Base-by-base conservation (phyloP, 495 filamentous ascomycete genomes). In the Penicillium verhagenii region DNA sequence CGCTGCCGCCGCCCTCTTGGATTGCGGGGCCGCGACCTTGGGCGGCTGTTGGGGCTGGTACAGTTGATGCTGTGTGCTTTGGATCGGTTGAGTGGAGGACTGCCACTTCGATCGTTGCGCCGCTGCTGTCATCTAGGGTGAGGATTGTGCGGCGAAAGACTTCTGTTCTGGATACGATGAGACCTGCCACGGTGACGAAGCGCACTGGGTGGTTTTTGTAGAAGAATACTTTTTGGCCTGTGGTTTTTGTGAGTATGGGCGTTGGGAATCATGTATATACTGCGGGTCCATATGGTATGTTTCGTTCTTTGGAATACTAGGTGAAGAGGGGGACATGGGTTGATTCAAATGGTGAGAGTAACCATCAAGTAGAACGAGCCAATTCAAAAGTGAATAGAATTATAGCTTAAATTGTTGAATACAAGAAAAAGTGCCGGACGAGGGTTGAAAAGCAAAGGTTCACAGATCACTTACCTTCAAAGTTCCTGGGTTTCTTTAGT, bases 171-270 rank as follows among this genome's bases (percentile, higher is more conserved):
- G 89, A 87, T 44, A 96, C 86, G 18, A 98, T 80, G 11, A 80
- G 24, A 11, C 93, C 94, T 20, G 87, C 79, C 16, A 97, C 60
- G 57, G 86, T 83, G 37, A 94, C 83, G 82, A 85, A 96, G 78
- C 85, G 86, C 54, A 97, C 87, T 0, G 95, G 94, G 69, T 97
- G 91, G 74, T 97, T 97, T 29, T 79, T 64, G 74, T 87, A 78
- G 74, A 93, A 92, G 73, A 83, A 94, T 18, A 93, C 72, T 60
- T 85, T 74, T 68, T 90, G 85, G 49, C 82, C 86, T 92, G 56
- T 13, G 29, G 10, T 13, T 6, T 6, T n/a, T 18, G 11, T 43
- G 46, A 52, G 35, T 18, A 28, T 48, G 18, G 1, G 3, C 38
- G 33, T 52, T 33, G 9, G n/a, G n/a, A n/a, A n/a, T n/a, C n/a